phyloP scores from a whole-genome alignment of 1,284 basidiomycete genomes.

The Leccinum pachyderme region DNA sequence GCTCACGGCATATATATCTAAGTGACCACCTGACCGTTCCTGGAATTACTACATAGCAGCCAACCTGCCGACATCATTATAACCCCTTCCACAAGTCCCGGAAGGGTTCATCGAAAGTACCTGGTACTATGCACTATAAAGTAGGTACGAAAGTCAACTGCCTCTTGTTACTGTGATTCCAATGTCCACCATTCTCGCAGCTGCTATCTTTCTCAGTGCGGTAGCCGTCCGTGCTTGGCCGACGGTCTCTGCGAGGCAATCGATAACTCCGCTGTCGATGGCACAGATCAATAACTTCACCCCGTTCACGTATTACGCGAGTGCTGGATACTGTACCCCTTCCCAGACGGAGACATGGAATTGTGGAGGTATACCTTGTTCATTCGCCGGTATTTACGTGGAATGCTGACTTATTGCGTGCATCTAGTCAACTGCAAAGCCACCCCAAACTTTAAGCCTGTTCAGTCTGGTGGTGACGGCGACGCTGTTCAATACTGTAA shows the following conservation, averaged over 20 bases:
- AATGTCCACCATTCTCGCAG: constrained; percentile 20
- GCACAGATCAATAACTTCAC: constrained; percentile 48
- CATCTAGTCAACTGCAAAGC: constrained; percentile 52
- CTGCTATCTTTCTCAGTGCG: constrained; percentile 13
- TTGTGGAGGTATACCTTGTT: constrained; percentile 51
- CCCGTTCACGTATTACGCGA: constrained; percentile 57
- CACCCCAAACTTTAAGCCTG: constrained; percentile 53
- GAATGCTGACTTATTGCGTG: neutral
- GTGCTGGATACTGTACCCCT: constrained; percentile 54
- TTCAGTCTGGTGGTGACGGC: constrained; percentile 65
- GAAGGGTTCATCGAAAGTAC: no score
- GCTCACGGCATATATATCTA: no score
- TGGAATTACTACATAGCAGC: no score
- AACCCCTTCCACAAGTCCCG: no score
- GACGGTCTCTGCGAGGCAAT: constrained; percentile 27
- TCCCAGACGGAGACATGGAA: constrained; percentile 49
- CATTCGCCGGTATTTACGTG: neutral
- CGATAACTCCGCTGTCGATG: constrained; percentile 42
- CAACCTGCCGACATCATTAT: no score
- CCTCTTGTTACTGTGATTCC: neutral
- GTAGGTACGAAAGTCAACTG: neutral
- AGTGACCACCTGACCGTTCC: no score
- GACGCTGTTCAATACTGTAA: constrained; percentile 48
- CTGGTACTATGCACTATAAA: no score
- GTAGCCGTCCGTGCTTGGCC: constrained; percentile 24